phyloP scores from a whole-genome alignment of 805 yeast genomes.

The Millerago galiae region DNA sequence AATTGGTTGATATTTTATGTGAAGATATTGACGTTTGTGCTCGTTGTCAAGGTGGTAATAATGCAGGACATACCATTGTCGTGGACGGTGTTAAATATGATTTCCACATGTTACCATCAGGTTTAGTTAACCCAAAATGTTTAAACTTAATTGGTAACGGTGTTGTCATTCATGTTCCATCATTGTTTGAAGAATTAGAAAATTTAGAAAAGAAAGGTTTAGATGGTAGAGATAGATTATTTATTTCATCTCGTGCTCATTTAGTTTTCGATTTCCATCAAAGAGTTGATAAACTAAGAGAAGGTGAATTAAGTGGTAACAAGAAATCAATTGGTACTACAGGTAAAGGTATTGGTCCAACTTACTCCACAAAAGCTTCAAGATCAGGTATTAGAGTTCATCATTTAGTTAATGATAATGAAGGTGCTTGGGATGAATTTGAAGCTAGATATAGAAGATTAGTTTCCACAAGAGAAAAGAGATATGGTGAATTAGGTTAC shows the following conservation, averaged over 20 bases:
- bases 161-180: conserved; percentile 92
- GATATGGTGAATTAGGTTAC: conserved; percentile 91
- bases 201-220: conserved; percentile 80
- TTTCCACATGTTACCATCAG: conserved; percentile 98
- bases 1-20: conserved; percentile 90
- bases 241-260: conserved; percentile 90
- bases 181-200: conserved; percentile 82
- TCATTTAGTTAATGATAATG: conserved; percentile 85
- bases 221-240: conserved; percentile 54
- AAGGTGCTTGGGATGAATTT: conserved; percentile 91
- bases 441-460: conserved; percentile 70
- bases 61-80: conserved; percentile 98
- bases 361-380: conserved; percentile 93
- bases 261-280: conserved; percentile 98
- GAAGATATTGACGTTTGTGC: conserved; percentile 96
- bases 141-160: conserved; percentile 89
- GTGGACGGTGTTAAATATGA: conserved; percentile 85
- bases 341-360: conserved; percentile 98
- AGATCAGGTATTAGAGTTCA: conserved; percentile 97
- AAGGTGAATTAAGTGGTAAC: conserved; percentile 64
- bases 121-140: conserved; percentile 92
- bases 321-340: conserved; percentile 95
- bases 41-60: conserved; percentile 98
- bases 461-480: conserved; percentile 71
- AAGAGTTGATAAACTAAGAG: conserved; percentile 91